Percentiles rank a stretch among this genome's conserved stretches.
Evolutionary conservation across 2,329 filamentous ascomycete species (phyloP).

Genomic region (Sporothrix pallida): DNA sequence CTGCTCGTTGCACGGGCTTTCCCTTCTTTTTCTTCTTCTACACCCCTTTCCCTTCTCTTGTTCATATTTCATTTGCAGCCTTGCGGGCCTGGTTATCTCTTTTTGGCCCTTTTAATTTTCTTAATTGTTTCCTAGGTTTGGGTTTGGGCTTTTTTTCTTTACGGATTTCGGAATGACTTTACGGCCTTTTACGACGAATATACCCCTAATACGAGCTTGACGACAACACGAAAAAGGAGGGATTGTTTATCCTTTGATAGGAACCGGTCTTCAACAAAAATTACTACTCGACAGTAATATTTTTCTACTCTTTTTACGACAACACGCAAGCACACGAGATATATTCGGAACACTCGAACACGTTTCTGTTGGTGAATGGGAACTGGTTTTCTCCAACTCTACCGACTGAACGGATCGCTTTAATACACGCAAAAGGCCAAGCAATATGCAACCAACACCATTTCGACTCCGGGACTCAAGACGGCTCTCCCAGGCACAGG

Average conservation of each 20-base stretch:
- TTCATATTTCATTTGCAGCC: constrained; percentile 40
- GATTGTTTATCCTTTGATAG: constrained; percentile 34
- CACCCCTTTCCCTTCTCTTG: constrained; percentile 38
- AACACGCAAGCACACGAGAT: constrained; percentile 1
- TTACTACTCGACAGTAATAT: neutral
- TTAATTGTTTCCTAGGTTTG: constrained; percentile 14
- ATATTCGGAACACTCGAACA: constrained; percentile 29
- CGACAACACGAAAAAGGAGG: constrained; percentile 10
- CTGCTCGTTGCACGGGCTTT: constrained; percentile 33
- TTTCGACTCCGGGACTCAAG: neutral
- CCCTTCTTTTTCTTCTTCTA: constrained; percentile 37
- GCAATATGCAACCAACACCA: constrained; percentile 3
- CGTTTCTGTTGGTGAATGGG: neutral
- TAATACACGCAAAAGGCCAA: constrained; percentile 18
- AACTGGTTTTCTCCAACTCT: constrained; percentile 18
- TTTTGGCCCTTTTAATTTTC: constrained; percentile 32
- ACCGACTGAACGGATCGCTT: neutral
- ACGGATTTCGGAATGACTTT: constrained; percentile 33
- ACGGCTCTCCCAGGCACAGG: neutral
- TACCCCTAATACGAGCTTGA: constrained; percentile 31
- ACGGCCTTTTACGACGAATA: constrained; percentile 37
- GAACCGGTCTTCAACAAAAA: neutral
- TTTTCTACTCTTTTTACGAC: constrained; percentile 19
- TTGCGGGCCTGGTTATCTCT: neutral
- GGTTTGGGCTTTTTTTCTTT: constrained; percentile 34